Evolutionary conservation across 1,139 yeast species (phyloP), one percentile per base, ranked within the genome.

Genomic region (Yamadazyma taylorii): DNA sequence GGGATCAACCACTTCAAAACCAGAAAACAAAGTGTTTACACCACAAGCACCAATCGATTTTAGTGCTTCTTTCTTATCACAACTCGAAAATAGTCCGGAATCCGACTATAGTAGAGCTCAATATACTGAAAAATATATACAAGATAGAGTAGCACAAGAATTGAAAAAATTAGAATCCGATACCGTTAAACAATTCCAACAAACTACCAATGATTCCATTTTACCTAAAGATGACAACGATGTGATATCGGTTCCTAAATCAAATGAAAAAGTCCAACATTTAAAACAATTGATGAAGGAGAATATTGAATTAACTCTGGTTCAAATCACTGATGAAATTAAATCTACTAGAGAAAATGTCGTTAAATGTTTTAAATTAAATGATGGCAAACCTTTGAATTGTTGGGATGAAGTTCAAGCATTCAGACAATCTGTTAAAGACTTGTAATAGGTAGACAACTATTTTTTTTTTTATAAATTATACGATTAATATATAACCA

Each of bases 321-420:
- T 67, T 14, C 64, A 61, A 33, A 48, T 68, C 10, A 52, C 58
- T 26, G 61, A 58, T 4, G 59, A 60, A 8, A 48, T 69, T 19
- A 46, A 55, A 55, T 36, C 53, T 3, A 76, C 85, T 2, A 81
- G 92, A 63, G 61, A 67, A 10, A 58, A 67, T 8, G 82, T 92
- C 22, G 69, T 79, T 27, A 58, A 69, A 39, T 90, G 98, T 61
- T 72, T 90, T 51, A 65, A 73, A 44, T 73, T 73, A 32, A 87
- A 90, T 66, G 68, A 75, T 50, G 86, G 82, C 25, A 80, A 75
- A 57, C 85, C 92, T 25, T 75, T 92, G 60, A 83, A 87, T 60
- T 92, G 98, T 61, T 85, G 90, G 81, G 89, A 85, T 37, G 88
- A 85, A 58, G 89, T 88, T 17, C 81, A 84, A 54, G 69, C 72